phyloP scores from a whole-genome alignment of 768 basidiomycete species.

The Auricularia sp. region DNA sequence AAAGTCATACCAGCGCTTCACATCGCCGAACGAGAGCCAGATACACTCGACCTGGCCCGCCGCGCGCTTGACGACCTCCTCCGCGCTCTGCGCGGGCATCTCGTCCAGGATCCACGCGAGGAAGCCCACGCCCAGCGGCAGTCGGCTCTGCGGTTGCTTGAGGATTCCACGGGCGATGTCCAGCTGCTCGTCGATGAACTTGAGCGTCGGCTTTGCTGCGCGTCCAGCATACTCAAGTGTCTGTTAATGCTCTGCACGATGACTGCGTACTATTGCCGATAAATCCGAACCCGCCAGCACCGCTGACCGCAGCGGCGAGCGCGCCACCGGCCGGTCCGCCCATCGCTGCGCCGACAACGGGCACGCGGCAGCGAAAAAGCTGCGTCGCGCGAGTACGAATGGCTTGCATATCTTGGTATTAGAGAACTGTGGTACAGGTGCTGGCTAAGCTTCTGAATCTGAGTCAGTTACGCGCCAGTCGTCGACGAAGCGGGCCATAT shows the following conservation, averaged over 20 bases:
- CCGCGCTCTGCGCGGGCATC: conserved; percentile 18
- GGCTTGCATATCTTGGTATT: not conserved
- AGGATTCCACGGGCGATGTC: conserved; percentile 40
- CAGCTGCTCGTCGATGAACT: conserved; percentile 39
- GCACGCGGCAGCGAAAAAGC: conserved; percentile 16
- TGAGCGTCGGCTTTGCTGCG: conserved; percentile 26
- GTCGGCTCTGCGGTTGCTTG: conserved; percentile 14
- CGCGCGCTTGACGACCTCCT: conserved; percentile 36
- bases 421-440: not conserved
- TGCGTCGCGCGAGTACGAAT: not conserved
- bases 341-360: conserved; percentile 63
- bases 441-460: not conserved
- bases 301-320: conserved; percentile 50
- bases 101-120: conserved; percentile 63
- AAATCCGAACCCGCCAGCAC: conserved; percentile 71
- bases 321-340: conserved; percentile 56
- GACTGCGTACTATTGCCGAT: too few relatives aligned
- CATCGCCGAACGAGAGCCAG: conserved; percentile 67
- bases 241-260: too few relatives aligned
- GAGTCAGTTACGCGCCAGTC: too few relatives aligned
- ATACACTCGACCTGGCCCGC: conserved; percentile 54
- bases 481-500: too few relatives aligned
- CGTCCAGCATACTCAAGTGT: too few relatives aligned
- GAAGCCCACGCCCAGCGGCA: conserved; percentile 67
- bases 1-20: conserved; percentile 50